Percentiles rank a stretch among this genome's conserved stretches.
phyloP scores from a whole-genome alignment of 768 basidiomycete species.

The Amanita thiersii region DNA sequence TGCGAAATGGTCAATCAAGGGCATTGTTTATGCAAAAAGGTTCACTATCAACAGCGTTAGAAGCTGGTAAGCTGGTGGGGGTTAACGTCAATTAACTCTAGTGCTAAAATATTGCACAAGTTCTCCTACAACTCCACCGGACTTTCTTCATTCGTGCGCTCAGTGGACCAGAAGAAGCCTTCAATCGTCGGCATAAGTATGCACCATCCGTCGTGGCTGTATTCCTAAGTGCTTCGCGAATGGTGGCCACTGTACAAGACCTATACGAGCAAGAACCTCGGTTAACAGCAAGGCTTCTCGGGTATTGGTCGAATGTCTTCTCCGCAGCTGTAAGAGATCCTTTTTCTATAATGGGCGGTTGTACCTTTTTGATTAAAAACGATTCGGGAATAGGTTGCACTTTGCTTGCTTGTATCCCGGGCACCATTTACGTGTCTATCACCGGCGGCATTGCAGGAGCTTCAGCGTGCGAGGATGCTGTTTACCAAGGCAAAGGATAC shows the following conservation, averaged over 20 bases:
- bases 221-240: constrained; percentile 53
- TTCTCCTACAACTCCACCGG: constrained; percentile 59
- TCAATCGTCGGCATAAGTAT: constrained; percentile 55
- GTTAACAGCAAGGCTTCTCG: constrained; percentile 43
- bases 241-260: constrained; percentile 53
- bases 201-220: constrained; percentile 67
- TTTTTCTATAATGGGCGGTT: constrained; percentile 4
- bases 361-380: neutral
- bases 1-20: constrained; percentile 38
- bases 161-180: constrained; percentile 46
- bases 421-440: constrained; percentile 61
- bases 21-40: constrained; percentile 53
- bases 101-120: constrained; percentile 21
- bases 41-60: constrained; percentile 47
- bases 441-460: constrained; percentile 54
- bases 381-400: constrained; percentile 28
- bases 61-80: constrained; percentile 39
- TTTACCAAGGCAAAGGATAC: constrained; percentile 37
- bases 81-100: neutral
- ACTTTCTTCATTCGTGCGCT: constrained; percentile 62
- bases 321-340: constrained; percentile 36
- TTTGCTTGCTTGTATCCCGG: constrained; percentile 49
- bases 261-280: constrained; percentile 52
- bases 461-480: constrained; percentile 38
- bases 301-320: constrained; percentile 48